A percentile compares a stretch with the other conserved stretches of the same genome.
Conservation (phyloP, 1,139 yeast genomes). For the Lodderomyces theae region DNA sequence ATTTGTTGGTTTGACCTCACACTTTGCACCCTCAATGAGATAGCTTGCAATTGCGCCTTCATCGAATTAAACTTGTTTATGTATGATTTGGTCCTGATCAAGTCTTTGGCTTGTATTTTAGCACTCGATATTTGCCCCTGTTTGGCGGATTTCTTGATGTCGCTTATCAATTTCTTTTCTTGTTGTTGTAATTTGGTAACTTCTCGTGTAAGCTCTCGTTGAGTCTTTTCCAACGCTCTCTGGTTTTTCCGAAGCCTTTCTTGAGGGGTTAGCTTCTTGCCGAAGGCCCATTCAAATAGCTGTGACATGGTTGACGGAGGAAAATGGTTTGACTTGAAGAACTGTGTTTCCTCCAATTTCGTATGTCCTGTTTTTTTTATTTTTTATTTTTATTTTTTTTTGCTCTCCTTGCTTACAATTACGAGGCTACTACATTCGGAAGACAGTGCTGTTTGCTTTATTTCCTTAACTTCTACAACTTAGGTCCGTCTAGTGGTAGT, state of each 20-base stretch:
- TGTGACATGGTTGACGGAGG: constrained; percentile 33
- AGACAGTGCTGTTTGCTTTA: too few relatives aligned
- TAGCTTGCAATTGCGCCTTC: constrained; percentile 95
- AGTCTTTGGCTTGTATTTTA: constrained; percentile 92
- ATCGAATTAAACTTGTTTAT: constrained; percentile 86
- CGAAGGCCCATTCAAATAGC: constrained; percentile 92
- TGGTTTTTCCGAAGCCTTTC: constrained; percentile 94
- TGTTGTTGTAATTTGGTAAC: constrained; percentile 81
- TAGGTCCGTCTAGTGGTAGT: constrained; percentile 15
- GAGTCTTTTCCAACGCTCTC: constrained; percentile 90
- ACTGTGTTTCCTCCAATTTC: not conserved
- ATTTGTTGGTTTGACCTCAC: constrained; percentile 93
- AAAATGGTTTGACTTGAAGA: not conserved
- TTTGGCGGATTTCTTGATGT: constrained; percentile 88
- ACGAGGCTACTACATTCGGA: too few relatives aligned
- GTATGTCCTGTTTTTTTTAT: not conserved
- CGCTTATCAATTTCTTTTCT: constrained; percentile 81
- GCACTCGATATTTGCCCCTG: constrained; percentile 86
- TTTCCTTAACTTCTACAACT: too few relatives aligned
- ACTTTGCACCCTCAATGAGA: constrained; percentile 82
- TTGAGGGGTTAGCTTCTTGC: constrained; percentile 90
- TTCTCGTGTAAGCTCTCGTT: constrained; percentile 87
- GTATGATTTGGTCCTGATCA: constrained; percentile 80
- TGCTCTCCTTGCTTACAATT: too few relatives aligned
- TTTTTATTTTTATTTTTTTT: too few relatives aligned